Base-by-base conservation (phyloP, 1,139 yeast species). In the Arxiozyma bovina region DNA sequence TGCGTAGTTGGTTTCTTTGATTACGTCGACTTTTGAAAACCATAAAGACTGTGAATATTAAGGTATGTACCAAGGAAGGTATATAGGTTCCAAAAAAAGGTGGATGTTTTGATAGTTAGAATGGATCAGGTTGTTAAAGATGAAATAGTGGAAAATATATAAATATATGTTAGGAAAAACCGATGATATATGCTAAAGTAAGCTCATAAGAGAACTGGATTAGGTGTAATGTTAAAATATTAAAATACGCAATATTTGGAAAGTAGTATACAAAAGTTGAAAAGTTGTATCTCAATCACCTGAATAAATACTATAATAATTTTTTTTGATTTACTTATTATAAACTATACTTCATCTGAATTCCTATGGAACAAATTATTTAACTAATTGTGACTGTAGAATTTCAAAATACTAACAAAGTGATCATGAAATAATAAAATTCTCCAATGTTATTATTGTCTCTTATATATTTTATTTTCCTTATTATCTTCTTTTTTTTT, bases 11-110 rank as follows among this genome's bases (percentile, higher is more conserved):
- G n/a, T 8, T 34, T 34, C 8, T 6, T 12, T 34, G 40, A 34
- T 20, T 38, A 21, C 8, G 17, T 46, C 30, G 20, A 46, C 27
- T 46, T 34, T 45, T 46, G 30, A 46, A 46, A 46, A 34, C 49
- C 49, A 34, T 49, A 49, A 49, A 49, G 56, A 57, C 53, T 59
- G 61, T 59, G 61, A 58, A 58, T 58, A 56, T 54, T 55, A 61
- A 61, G 63, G 63, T 61, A 61, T 61, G 63, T 60, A 52, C 42
- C 49, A 34, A 25, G 20, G 17, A 21, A 30, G 43, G 43, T 34
- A 34, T 34, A 18, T 11, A 15, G 20, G 22, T 46, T 46, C 21
- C 18, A 20, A 18, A 4, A 25, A 17, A 17, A 12, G 21, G 20
- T 18, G 30, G 48, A 27, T 34, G 48, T 18, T 46, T 46, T 27